These are phyloP conservation scores for Cyclostephanos tholiformis DNA, from an alignment of 108 stramenopile genomes.

Conservation along the genomic window DNA sequence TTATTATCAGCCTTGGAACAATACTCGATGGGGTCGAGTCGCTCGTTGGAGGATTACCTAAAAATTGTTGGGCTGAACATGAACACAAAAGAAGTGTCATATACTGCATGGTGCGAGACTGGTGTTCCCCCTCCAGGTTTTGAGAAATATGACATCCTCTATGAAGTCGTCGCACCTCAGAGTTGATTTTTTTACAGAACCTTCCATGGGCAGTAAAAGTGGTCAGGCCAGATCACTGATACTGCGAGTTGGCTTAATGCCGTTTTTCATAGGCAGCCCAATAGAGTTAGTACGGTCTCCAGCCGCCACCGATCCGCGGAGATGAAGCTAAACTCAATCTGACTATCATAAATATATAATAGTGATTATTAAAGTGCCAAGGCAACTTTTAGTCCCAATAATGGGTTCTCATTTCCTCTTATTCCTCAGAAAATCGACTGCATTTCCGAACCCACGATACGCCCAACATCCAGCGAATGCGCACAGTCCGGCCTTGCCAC, in stretches of 20 bases:
- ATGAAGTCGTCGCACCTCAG: conserved; percentile 22
- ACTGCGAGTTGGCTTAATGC: no score
- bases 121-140: conserved; percentile 80
- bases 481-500: conserved; percentile 71
- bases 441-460: conserved; percentile 46
- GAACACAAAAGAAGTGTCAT: conserved; percentile 76
- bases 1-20: conserved; percentile 66
- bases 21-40: conserved; percentile 80
- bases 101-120: conserved; percentile 82
- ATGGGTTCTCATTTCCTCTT: conserved; percentile 16
- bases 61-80: conserved; percentile 80
- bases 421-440: conserved; percentile 25
- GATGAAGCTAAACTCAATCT: no score
- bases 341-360: background rate
- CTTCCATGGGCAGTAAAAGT: background rate
- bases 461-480: conserved; percentile 59
- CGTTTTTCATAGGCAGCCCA: no score
- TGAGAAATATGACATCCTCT: conserved; percentile 64
- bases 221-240: background rate
- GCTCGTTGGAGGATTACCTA: conserved; percentile 72
- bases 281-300: background rate
- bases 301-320: no score
- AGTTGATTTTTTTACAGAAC: background rate
- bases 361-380: background rate
- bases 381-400: background rate